These are phyloP conservation scores for Prunus kanzakura DNA, from an alignment of 306 rosid species.

Conservation along the genomic window DNA sequence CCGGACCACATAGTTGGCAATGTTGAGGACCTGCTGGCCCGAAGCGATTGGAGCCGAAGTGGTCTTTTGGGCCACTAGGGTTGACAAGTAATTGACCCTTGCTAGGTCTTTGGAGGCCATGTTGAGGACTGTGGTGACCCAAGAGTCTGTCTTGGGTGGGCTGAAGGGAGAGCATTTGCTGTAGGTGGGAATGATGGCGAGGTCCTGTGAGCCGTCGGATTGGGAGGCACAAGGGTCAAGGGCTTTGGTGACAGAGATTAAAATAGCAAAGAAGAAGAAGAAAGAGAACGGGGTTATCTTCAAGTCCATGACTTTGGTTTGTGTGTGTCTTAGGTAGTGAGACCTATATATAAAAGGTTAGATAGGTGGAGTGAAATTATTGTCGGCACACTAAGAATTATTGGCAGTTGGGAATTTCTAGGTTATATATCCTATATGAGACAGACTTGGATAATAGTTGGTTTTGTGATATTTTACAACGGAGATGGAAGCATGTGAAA, in stretches of 20 bases:
- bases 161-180: constrained; percentile 87
- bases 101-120: constrained; percentile 82
- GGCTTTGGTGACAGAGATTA: constrained; percentile 24
- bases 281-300: constrained; percentile 27
- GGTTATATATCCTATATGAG: no score
- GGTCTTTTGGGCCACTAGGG: constrained; percentile 46
- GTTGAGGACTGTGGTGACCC: constrained; percentile 48
- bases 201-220: constrained; percentile 35
- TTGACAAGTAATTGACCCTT: constrained; percentile 59
- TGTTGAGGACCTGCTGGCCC: constrained; percentile 65
- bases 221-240: constrained; percentile 55
- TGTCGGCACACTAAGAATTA: constrained; percentile 14
- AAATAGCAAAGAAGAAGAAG: constrained; percentile 31
- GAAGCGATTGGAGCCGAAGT: constrained; percentile 67
- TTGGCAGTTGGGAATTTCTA: background rate
- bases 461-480: no score
- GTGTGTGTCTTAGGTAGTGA: constrained; percentile 22
- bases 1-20: constrained; percentile 74
- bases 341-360: background rate
- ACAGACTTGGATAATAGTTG: no score
- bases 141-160: constrained; percentile 54
- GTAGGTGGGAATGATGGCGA: constrained; percentile 69
- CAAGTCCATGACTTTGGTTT: constrained; percentile 42
- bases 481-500: background rate
- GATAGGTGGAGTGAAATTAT: constrained; percentile 21